Evolutionary conservation across 805 yeast species (phyloP).

Genomic region (Suhomyces prunicola): DNA sequence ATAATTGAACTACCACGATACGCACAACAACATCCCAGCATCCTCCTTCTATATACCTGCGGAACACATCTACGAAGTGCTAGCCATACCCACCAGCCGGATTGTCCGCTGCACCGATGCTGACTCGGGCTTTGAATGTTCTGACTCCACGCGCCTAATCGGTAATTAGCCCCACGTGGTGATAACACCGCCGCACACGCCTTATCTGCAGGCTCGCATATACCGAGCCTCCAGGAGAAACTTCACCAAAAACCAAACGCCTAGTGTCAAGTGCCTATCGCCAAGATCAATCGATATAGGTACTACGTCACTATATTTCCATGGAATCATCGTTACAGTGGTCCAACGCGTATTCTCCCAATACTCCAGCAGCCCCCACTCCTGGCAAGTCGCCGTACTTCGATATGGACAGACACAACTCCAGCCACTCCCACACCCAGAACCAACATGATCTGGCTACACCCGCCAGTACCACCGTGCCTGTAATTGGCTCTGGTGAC

Average conservation of each 20-base stretch:
- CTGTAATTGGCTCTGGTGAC: not conserved
- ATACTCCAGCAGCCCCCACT: conserved; percentile 6
- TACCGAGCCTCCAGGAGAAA: not conserved
- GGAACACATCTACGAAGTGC: no score
- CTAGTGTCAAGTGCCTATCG: not conserved
- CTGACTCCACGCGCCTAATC: not conserved
- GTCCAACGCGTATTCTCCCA: conserved; percentile 5
- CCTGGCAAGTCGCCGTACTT: conserved; percentile 10
- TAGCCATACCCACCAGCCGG: no score
- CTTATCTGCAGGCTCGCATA: not conserved
- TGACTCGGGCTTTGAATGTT: not conserved
- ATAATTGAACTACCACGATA: not conserved
- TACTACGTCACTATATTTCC: not conserved
- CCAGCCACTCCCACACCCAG: not conserved
- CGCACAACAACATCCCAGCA: not conserved
- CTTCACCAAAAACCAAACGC: not conserved
- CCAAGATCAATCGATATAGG: not conserved
- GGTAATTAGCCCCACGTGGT: conserved; percentile 5
- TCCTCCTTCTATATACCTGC: not conserved
- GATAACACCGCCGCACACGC: conserved; percentile 4
- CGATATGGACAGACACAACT: conserved; percentile 1
- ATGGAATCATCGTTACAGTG: conserved; percentile 8
- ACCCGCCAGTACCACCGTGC: not conserved
- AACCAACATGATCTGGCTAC: conserved; percentile 2
- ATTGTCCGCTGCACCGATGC: not conserved